phyloP scores from a whole-genome alignment of 371 early-diverging fungal species.

The Mucor racemosus region DNA sequence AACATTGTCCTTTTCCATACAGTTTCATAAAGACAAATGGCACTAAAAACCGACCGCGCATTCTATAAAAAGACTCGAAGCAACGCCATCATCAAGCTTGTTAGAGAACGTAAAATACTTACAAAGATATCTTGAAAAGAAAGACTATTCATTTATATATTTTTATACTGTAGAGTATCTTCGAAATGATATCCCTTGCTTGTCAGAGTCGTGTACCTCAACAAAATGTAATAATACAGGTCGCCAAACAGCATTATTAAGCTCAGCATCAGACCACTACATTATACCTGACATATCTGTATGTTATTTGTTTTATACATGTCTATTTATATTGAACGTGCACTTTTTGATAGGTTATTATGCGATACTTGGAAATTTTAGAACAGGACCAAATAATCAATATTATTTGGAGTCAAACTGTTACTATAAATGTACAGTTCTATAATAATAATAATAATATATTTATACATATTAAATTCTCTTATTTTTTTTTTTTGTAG shows the following conservation, averaged over 20 bases:
- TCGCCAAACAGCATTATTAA: conserved; percentile 44
- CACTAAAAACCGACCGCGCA: conserved; percentile 37
- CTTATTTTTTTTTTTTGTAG: conserved; percentile 32
- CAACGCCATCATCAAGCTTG: conserved; percentile 63
- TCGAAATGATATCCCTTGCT: conserved; percentile 70
- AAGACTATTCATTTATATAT: no score
- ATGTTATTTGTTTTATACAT: conserved; percentile 21
- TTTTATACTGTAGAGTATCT: conserved; percentile 65
- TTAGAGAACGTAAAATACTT: conserved; percentile 58
- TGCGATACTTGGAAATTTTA: conserved; percentile 61
- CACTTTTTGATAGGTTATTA: conserved; percentile 48
- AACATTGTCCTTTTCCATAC: background rate
- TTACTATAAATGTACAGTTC: conserved; percentile 60
- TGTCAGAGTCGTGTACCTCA: conserved; percentile 46
- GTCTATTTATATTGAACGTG: conserved; percentile 7
- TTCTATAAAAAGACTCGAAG: conserved; percentile 60
- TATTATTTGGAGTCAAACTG: conserved; percentile 69
- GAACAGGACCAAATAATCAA: conserved; percentile 65
- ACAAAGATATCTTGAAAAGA: no score
- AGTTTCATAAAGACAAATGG: conserved; percentile 22
- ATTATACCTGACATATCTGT: conserved; percentile 62
- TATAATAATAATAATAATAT: background rate
- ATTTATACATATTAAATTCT: conserved; percentile 16
- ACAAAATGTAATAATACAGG: conserved; percentile 24
- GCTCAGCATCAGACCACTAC: conserved; percentile 51